A percentile compares a stretch with the other conserved stretches of the same genome.
These are phyloP conservation scores for Cryptococcus sp. DNA, from an alignment of 1,284 basidiomycete genomes.

Conservation along the genomic window DNA sequence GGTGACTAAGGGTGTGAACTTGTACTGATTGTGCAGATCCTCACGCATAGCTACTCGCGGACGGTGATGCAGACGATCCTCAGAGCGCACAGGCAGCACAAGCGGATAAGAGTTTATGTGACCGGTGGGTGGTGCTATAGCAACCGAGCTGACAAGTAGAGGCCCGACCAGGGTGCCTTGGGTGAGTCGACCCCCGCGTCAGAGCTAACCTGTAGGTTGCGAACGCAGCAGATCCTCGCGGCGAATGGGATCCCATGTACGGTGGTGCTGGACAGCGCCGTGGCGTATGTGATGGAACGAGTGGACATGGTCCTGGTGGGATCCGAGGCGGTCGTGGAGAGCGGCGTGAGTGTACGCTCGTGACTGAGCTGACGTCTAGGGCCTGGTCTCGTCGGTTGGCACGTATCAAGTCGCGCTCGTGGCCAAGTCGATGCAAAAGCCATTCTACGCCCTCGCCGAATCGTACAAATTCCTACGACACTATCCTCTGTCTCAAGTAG, in stretches of 20 bases:
- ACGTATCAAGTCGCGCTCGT: constrained; percentile 96
- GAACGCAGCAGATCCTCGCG: constrained; percentile 80
- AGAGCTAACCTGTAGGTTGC: constrained; percentile 61
- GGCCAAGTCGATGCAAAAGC: constrained; percentile 90
- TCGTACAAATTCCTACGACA: constrained; percentile 97
- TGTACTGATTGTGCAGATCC: constrained; percentile 62
- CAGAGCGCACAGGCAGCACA: constrained; percentile 77
- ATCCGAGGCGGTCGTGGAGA: constrained; percentile 95
- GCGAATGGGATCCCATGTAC: constrained; percentile 90
- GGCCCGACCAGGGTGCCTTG: constrained; percentile 41
- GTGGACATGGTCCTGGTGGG: constrained; percentile 94
- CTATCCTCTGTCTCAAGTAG: constrained; percentile 95
- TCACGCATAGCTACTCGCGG: constrained; percentile 93
- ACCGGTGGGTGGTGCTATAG: constrained; percentile 66
- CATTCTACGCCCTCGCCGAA: constrained; percentile 95
- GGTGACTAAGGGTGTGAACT: constrained; percentile 30
- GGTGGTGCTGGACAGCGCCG: constrained; percentile 92
- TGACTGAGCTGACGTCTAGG: constrained; percentile 13
- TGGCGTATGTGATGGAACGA: constrained; percentile 95
- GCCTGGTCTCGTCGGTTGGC: constrained; percentile 67
- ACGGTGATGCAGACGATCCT: constrained; percentile 94
- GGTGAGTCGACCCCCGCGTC: constrained; percentile 21
- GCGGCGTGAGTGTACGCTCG: constrained; percentile 56
- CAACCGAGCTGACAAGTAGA: constrained; percentile 22
- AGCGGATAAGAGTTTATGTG: constrained; percentile 95